Conservation (phyloP, 371 early-diverging fungal species). For the Syncephalastrum monosporum region DNA sequence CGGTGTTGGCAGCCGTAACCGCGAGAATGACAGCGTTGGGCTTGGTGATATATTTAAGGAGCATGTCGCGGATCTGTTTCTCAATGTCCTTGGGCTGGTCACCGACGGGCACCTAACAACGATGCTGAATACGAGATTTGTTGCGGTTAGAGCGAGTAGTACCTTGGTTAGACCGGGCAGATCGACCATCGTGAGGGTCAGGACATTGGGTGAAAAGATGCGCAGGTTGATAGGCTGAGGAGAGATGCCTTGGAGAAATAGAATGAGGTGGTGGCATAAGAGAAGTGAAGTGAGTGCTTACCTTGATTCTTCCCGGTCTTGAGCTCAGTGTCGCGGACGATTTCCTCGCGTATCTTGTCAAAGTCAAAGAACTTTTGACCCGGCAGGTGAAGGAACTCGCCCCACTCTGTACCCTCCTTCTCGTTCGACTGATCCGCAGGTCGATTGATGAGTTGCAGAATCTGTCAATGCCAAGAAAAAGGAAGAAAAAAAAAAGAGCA, state of each 20-base stretch:
- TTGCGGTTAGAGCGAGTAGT: slow-evolving; percentile 4
- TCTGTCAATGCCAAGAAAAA: slow-evolving; percentile 34
- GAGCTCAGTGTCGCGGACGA: slow-evolving; percentile 87
- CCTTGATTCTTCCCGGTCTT: slow-evolving; percentile 92
- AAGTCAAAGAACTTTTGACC: slow-evolving; percentile 92
- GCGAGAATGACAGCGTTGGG: slow-evolving; percentile 97
- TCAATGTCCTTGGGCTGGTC: slow-evolving; percentile 99
- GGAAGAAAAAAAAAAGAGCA: no score
- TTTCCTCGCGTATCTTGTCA: slow-evolving; percentile 93
- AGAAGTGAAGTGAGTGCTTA: slow-evolving; percentile 7
- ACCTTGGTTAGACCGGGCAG: slow-evolving; percentile 97
- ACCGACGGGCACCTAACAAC: slow-evolving; percentile 83
- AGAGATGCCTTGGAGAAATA: slow-evolving; percentile 67
- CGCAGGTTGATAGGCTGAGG: slow-evolving; percentile 95
- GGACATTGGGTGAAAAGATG: slow-evolving; percentile 92
- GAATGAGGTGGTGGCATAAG: no score
- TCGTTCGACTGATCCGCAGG: slow-evolving; percentile 46
- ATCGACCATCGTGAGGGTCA: slow-evolving; percentile 98
- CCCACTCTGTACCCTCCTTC: slow-evolving; percentile 88
- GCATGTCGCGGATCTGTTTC: slow-evolving; percentile 95
- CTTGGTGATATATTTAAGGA: slow-evolving; percentile 92
- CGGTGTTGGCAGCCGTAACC: slow-evolving; percentile 97
- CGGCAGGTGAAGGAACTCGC: slow-evolving; percentile 95
- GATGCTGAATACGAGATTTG: neutral
- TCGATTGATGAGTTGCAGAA: slow-evolving; percentile 95